Evolutionary conservation across 2,329 filamentous ascomycete genomes (phyloP).

Genomic region (Leptographium flavum): DNA sequence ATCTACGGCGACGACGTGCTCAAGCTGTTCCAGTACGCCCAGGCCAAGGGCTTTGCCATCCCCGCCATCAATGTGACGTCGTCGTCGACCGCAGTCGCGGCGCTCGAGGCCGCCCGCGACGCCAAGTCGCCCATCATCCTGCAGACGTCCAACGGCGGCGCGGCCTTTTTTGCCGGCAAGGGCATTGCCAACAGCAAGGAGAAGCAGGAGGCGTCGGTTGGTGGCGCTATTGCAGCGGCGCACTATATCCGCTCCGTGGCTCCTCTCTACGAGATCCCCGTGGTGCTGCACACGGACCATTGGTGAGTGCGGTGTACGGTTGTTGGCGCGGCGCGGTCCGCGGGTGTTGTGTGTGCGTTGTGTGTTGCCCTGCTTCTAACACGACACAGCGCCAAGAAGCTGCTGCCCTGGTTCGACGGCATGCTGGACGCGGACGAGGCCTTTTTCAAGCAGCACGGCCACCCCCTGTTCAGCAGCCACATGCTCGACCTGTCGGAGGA

Average conservation of each 20-base stretch:
- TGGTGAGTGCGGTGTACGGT: no score
- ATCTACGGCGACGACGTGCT: conserved; percentile 40
- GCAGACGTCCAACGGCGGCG: conserved; percentile 86
- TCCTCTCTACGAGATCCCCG: conserved; percentile 75
- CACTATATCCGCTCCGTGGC: conserved; percentile 88
- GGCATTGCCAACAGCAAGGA: conserved; percentile 72
- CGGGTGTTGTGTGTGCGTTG: no score
- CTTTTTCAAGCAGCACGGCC: conserved; percentile 86
- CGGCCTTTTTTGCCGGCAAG: conserved; percentile 87
- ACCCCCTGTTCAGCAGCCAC: conserved; percentile 82
- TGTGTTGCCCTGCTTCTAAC: no score
- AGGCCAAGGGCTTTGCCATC: conserved; percentile 78
- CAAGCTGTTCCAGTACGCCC: conserved; percentile 75
- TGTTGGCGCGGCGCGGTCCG: no score
- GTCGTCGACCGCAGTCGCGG: conserved; percentile 43
- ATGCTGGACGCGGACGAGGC: conserved; percentile 89
- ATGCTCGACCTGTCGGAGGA: conserved; percentile 99
- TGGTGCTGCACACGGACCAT: conserved; percentile 92
- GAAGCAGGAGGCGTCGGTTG: conserved; percentile 80
- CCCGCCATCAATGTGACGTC: conserved; percentile 91
- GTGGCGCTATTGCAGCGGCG: conserved; percentile 74
- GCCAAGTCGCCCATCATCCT: conserved; percentile 84
- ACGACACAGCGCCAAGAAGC: conserved; percentile 78
- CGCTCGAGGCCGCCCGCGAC: conserved; percentile 90
- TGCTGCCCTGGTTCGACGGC: conserved; percentile 92